These are phyloP conservation scores for Orbilia ellipsospora DNA, from an alignment of 2,329 filamentous ascomycete species.

Conservation along the genomic window DNA sequence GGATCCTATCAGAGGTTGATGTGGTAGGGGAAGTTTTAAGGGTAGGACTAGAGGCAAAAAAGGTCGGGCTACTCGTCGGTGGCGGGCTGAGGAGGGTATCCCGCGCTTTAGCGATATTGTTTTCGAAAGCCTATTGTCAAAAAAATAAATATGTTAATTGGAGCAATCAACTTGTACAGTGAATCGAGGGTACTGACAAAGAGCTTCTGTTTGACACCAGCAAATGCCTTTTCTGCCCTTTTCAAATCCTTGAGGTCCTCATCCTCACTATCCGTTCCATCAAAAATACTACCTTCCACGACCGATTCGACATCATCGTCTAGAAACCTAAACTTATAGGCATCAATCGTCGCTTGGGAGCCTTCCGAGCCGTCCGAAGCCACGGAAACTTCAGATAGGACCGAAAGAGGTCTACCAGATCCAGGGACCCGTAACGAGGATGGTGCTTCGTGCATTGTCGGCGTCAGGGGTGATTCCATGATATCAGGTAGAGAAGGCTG, in stretches of 20 bases:
- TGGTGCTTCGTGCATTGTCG: constrained; percentile 40
- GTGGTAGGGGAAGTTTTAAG: constrained; percentile 10
- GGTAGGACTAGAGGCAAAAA: constrained; percentile 21
- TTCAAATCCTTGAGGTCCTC: constrained; percentile 32
- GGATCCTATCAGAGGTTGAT: constrained; percentile 17
- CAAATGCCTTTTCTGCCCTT: constrained; percentile 45
- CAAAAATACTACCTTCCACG: constrained; percentile 52
- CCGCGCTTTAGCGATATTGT: constrained; percentile 47
- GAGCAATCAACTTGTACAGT: not conserved
- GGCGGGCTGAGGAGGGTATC: constrained; percentile 50
- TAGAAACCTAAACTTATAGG: constrained; percentile 52
- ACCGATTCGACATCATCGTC: constrained; percentile 51
- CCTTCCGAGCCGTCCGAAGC: constrained; percentile 43
- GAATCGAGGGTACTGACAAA: constrained; percentile 19
- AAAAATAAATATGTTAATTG: constrained; percentile 12
- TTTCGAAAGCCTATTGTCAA: constrained; percentile 48
- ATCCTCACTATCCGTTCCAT: constrained; percentile 41
- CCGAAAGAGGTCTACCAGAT: constrained; percentile 36
- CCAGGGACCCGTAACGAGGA: constrained; percentile 24
- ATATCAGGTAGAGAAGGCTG: constrained; percentile 49
- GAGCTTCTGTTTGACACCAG: constrained; percentile 55
- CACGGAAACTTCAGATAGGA: constrained; percentile 45
- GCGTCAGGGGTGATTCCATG: constrained; percentile 47
- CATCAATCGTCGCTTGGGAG: constrained; percentile 51
- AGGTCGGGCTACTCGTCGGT: constrained; percentile 13